Evolutionary conservation across 2,329 filamentous ascomycete species (phyloP), one percentile per base, ranked within the genome.

Genomic region (Herpotrichia juniperi): DNA sequence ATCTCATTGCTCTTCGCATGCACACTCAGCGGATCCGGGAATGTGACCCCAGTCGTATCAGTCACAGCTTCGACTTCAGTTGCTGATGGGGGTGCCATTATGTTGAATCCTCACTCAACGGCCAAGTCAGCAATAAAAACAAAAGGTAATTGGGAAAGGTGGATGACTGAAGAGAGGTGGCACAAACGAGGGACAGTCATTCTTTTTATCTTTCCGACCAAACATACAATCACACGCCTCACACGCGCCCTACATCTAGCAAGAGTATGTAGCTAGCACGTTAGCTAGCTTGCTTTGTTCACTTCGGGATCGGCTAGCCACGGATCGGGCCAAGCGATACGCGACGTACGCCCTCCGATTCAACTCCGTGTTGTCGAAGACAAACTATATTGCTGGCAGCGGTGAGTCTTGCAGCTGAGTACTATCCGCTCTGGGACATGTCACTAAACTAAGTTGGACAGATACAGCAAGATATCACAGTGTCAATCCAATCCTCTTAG

Each of bases 1-100:
- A 96, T 85, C 54, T 85, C 85, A 61, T 87, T 82, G 68, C 91
- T 72, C 25, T 65, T 58, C n/a, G 75, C 61, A 5, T 69, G 68
- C 21, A 62, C 74, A 37, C 85, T 87, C 65, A 91, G 77, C 25
- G 79, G 77, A 48, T 78, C 72, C 1, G 79, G 78, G 19, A 80
- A 54, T 10, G 72, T 76, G 51, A 80, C 68, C 26, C 74, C 74
- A 21, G 74, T 60, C 1, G 79, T 82, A 58, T 83, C 81, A 16
- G 78, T 75, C 25, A 77, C 72, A 32, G 74, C 76, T 35, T 74
- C 65, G 48, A 76, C 72, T 43, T 79, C 73, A 48, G 78, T 71
- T 58, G 66, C 74, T 19, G 66, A 57, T 31, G 69, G 71, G 22
- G 71, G 68, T 48, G 67, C 57, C 70, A 74, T 72, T 26, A 24